Percentiles rank a stretch among this genome's conserved stretches.
phyloP scores from a whole-genome alignment of 176 grass and related monocot species.

The barley (Hordeum vulgare) region MorexV3_pseudomolecules_assembly NC_058520.1:395493206-395493705 shows the following conservation, averaged over 20 bases:
- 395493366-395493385: not conserved
- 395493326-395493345: not conserved
- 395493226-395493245: not conserved
- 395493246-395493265: not conserved
- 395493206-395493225: not conserved
- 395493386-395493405: not conserved
- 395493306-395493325: not conserved
- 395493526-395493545: conserved; percentile 5
- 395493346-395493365: not conserved
- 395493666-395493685: not conserved
- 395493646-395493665: not conserved
- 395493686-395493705: conserved; percentile 13
- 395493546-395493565: conserved; percentile 30
- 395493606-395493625: not conserved
- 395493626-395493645: not conserved
- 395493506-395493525: not conserved
- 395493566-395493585: conserved; percentile 52
- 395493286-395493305: not conserved
- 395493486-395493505: conserved; percentile 18
- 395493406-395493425: conserved; percentile 19
- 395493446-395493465: conserved; percentile 20
- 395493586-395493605: conserved; percentile 37
- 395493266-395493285: not conserved
- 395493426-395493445: not conserved
- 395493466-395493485: not conserved